A percentile compares a stretch with the other conserved stretches of the same genome.
phyloP scores from a whole-genome alignment of 129 eudicot species.

The Arctium minus region DNA sequence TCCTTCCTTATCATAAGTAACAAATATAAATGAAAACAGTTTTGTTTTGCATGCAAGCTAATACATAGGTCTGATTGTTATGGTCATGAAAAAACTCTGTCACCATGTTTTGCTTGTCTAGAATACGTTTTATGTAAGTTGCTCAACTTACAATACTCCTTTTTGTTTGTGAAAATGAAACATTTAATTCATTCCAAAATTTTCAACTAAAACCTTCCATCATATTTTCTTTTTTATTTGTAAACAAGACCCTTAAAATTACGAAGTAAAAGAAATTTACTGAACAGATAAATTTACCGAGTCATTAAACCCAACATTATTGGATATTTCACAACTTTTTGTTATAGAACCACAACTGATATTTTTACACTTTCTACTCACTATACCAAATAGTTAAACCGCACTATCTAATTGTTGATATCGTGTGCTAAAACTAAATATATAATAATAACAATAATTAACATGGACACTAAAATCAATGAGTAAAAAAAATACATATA shows the following conservation, averaged over 20 bases:
- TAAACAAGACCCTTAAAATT: neutral
- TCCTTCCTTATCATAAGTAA: too few relatives aligned
- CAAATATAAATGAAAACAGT: too few relatives aligned
- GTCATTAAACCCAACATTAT: neutral
- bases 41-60: neutral
- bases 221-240: neutral
- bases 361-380: neutral
- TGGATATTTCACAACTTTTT: neutral
- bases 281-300: too few relatives aligned
- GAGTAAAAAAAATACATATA: neutral
- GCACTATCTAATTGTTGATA: neutral
- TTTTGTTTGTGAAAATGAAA: too few relatives aligned
- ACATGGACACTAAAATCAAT: neutral
- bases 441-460: neutral
- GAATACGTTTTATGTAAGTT: neutral
- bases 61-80: neutral
- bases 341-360: too few relatives aligned
- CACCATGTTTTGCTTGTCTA: neutral
- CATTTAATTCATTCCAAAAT: too few relatives aligned
- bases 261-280: too few relatives aligned
- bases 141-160: neutral
- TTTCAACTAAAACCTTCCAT: too few relatives aligned
- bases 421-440: neutral
- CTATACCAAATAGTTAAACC: neutral
- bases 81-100: neutral